Evolutionary conservation across 805 yeast species (phyloP), one percentile per base, ranked within the genome.

Genomic region (Candida argentea): DNA sequence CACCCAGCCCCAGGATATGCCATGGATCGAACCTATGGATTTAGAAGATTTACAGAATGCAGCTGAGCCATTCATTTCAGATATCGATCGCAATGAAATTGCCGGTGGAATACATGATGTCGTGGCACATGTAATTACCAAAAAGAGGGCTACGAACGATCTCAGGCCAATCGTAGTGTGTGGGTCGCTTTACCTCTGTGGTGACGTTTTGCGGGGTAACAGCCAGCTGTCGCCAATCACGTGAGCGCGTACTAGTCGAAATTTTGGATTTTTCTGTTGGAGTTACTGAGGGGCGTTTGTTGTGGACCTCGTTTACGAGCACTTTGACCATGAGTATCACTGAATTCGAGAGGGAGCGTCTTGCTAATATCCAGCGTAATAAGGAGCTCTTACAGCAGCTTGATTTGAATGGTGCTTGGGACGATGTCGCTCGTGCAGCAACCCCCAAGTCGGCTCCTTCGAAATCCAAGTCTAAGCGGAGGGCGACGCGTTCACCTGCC

Each of bases 1-100:
- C 47, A 68, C 75, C 2, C 42, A 56, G 1, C 89, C 93, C 1
- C 87, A 78, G 9, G 79, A 84, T 0, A 91, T 91, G 98, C 95
- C 97, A 0, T 91, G 97, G 97, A 74, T 91, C 4, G 43, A 61
- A 23, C 55, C 87, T 1, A 62, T 60, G 36, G 42, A 46, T 4
- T 43, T 59, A 1, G 40, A 32, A 2, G 54, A 48, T 11, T 43
- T 77, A 20, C 25, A 16, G 28, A 26, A n/a, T 20, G 34, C 17
- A 6, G 59, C 57, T 1, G 37, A 38, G n/a, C 28, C 29, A 9
- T 48, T 30, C 13, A 37, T 35, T 38, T 62, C 3, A 11, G 50
- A 46, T 14, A 40, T 42, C 4, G 38, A 38, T 10, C 20, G 9
- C 10, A 32, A 27, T 3, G 21, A 25, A 7, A 24, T 27, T 4